Conservation (phyloP, 495 filamentous ascomycete species). For the Diplogelasinospora grovesii region DNA sequence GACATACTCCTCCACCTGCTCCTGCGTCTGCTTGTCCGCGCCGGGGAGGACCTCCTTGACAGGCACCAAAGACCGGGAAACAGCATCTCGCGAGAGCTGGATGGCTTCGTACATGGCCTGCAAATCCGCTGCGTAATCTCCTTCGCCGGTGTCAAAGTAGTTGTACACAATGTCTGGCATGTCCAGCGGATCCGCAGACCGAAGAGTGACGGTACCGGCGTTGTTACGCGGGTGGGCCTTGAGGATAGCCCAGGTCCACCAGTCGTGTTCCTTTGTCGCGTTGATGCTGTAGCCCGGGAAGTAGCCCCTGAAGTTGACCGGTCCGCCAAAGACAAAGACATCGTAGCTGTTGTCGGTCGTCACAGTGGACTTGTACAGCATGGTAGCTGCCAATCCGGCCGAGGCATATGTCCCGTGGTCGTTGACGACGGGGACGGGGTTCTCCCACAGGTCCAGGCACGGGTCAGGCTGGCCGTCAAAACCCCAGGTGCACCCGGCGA, state of each 20-base stretch:
- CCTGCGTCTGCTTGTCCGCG: constrained; percentile 28
- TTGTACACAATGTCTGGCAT: constrained; percentile 48
- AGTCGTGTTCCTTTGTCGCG: constrained; percentile 23
- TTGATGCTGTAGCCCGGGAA: constrained; percentile 36
- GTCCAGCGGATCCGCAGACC: constrained; percentile 47
- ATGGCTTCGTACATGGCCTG: constrained; percentile 44
- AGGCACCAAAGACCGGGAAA: constrained; percentile 24
- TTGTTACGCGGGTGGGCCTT: constrained; percentile 48
- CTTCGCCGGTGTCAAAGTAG: constrained; percentile 39
- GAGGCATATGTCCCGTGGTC: constrained; percentile 45
- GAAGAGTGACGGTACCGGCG: constrained; percentile 45
- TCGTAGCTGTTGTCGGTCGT: constrained; percentile 37
- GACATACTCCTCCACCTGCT: constrained; percentile 41
- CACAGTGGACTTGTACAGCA: constrained; percentile 39
- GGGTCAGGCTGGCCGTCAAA: constrained; percentile 38
- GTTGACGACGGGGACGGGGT: constrained; percentile 20
- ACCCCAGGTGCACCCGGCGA: constrained; percentile 41
- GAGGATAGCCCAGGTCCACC: constrained; percentile 45
- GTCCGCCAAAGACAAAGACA: constrained; percentile 47
- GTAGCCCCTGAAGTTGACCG: constrained; percentile 48
- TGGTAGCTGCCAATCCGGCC: constrained; percentile 40
- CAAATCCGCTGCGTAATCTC: constrained; percentile 30
- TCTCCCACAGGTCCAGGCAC: constrained; percentile 44
- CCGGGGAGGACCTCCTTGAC: constrained; percentile 48
- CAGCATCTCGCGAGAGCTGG: constrained; percentile 35